Conservation (phyloP, 805 yeast genomes). For the Hanseniaspora nectarophila region DNA sequence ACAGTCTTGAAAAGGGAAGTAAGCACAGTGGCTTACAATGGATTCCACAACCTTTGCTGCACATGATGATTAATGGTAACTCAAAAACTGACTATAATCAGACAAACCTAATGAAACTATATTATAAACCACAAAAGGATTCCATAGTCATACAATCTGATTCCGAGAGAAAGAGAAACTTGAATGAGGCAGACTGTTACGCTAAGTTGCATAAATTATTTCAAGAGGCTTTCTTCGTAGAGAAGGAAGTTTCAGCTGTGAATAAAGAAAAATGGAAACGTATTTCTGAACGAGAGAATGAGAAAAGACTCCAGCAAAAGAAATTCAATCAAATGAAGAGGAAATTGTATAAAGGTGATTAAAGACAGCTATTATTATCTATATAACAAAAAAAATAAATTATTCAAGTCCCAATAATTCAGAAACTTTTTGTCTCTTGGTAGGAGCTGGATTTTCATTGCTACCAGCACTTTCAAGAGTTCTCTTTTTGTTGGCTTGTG, state of each 20-base stretch:
- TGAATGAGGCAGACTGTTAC: constrained; percentile 48
- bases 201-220: constrained; percentile 46
- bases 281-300: constrained; percentile 27
- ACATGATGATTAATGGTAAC: constrained; percentile 30
- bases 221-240: constrained; percentile 36
- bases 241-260: constrained; percentile 37
- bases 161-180: constrained; percentile 43
- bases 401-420: constrained; percentile 4
- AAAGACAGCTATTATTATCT: not conserved
- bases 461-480: constrained; percentile 13
- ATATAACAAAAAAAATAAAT: not conserved
- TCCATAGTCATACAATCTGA: constrained; percentile 53
- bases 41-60: constrained; percentile 45
- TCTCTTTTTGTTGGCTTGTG: constrained; percentile 17
- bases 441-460: not conserved
- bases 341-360: constrained; percentile 22
- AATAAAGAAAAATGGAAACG: constrained; percentile 42
- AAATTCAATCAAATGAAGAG: constrained; percentile 28
- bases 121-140: constrained; percentile 27
- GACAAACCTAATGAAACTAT: constrained; percentile 15
- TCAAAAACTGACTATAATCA: constrained; percentile 45
- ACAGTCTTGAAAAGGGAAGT: not conserved
- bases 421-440: constrained; percentile 15
- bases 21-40: constrained; percentile 32
- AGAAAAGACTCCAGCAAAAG: constrained; percentile 30